Evolutionary conservation across 805 yeast species (phyloP), one percentile per base, ranked within the genome.

Genomic region (Metschnikowia santaceciliae): DNA sequence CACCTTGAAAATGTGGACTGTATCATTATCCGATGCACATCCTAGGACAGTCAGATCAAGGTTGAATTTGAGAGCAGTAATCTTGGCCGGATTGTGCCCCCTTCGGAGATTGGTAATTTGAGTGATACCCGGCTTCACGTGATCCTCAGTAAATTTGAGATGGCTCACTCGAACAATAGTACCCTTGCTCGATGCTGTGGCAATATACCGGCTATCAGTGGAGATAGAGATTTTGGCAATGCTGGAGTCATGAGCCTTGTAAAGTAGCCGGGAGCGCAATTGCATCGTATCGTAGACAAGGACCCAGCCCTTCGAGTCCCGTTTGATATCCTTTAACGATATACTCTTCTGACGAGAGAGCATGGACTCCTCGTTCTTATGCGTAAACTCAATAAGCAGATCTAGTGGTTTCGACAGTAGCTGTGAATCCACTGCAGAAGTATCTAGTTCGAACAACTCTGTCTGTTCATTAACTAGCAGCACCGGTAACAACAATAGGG

Each of bases 141-240:
- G 41, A 6, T 53, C 50, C 10, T 48, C 49, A 8, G 20, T 40
- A 3, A 23, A 33, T 30, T 48, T 42, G 6, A 69, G 47, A 50
- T 63, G 66, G 51, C 66, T 66, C 2, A 71, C 70, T 14, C 78
- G 59, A 1, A 74, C 61, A 13, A 74, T 74, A 7, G 78, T 74
- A 6, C 78, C 78, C 51, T 72, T 74, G 17, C 65, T 54, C 1
- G 76, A 70, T 2, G 78, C 78, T 2, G 77, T 69, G 3, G 76
- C 76, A 7, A 74, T 66, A 17, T 60, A 60, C 14, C 50, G 40
- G 43, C 62, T 59, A 38, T 66, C 64, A 15, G 58, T 61, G 5
- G 71, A 58, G 1, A 70, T 61, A 32, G 67, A 54, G 3, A 74
- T 56, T 36, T 65, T 67, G 26, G 69, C 72, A 8, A 74, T 57